Conservation (phyloP, 139 green algal genomes). For the Limnomonas spitsbergensis region DNA sequence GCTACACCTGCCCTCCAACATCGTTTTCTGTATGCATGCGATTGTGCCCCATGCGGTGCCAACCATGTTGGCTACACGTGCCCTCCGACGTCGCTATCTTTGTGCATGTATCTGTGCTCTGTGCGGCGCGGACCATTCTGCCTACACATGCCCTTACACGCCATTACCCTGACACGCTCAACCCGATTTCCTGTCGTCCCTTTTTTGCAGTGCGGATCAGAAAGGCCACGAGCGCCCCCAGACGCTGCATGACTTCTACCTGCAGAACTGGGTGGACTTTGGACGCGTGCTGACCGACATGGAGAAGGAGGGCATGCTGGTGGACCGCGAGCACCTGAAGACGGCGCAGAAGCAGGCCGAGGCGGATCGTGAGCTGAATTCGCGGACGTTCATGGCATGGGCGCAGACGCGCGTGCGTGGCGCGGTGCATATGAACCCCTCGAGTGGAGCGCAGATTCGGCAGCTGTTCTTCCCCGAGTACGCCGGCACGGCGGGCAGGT, state of each 20-base stretch:
- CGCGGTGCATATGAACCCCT: constrained; percentile 74
- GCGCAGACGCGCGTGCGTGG: constrained; percentile 36
- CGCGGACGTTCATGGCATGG: constrained; percentile 56
- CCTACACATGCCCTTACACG: too few species aligned
- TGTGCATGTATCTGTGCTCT: too few species aligned
- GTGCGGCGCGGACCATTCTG: too few species aligned
- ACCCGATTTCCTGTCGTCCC: too few species aligned
- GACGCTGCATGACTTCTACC: constrained; percentile 20
- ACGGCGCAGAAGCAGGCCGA: constrained; percentile 36
- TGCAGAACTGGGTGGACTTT: constrained; percentile 70
- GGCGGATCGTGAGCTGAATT: constrained; percentile 53
- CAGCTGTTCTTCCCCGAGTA: constrained; percentile 78
- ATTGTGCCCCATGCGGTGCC: too few species aligned
- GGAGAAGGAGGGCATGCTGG: constrained; percentile 70
- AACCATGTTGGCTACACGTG: too few species aligned
- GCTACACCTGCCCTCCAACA: too few species aligned
- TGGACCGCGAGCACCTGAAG: constrained; percentile 56
- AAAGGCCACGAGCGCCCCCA: too few species aligned
- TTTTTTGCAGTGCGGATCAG: too few species aligned
- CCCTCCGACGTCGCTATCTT: too few species aligned
- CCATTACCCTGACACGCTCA: too few species aligned
- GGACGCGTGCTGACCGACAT: constrained; percentile 91
- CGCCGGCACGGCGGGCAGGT: constrained; percentile 20
- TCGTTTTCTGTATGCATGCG: too few species aligned
- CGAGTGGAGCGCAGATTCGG: constrained; percentile 55